These are phyloP conservation scores for Curvularia lunata DNA, from an alignment of 2,329 filamentous ascomycete genomes.

Conservation along the genomic window DNA sequence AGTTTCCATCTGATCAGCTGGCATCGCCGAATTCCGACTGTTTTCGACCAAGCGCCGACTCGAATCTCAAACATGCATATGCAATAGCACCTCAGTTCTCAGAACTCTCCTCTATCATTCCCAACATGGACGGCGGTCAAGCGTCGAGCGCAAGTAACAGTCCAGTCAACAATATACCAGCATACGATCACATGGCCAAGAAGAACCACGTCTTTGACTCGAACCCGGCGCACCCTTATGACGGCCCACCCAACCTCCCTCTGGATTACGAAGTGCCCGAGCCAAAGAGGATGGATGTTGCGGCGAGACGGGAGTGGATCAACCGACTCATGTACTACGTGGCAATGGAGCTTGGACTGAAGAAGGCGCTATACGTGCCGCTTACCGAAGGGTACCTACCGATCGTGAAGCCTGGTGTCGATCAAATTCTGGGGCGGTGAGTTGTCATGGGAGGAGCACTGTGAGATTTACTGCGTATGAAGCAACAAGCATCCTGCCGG, in stretches of 20 bases:
- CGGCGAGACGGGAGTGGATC: slow-evolving; percentile 33
- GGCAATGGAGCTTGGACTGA: slow-evolving; percentile 34
- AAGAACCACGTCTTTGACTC: slow-evolving; percentile 31
- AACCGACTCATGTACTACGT: slow-evolving; percentile 36
- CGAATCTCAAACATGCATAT: slow-evolving; percentile 6
- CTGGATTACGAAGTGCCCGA: slow-evolving; percentile 17
- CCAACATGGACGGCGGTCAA: slow-evolving; percentile 4
- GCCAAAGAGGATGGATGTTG: slow-evolving; percentile 28
- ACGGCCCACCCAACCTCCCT: slow-evolving; percentile 18
- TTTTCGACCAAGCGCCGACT: slow-evolving; percentile 8
- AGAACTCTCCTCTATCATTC: slow-evolving; percentile 1
- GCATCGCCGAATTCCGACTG: slow-evolving; percentile 2
- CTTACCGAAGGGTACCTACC: slow-evolving; percentile 27
- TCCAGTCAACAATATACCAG: slow-evolving; percentile 1
- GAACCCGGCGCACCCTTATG: slow-evolving; percentile 29
- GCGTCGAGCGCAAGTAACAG: neutral
- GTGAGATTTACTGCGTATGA: neutral
- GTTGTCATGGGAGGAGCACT: neutral
- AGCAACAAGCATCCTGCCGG: slow-evolving; percentile 1
- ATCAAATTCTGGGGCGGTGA: slow-evolving; percentile 19
- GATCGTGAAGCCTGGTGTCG: slow-evolving; percentile 24
- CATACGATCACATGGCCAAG: slow-evolving; percentile 4
- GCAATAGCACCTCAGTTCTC: slow-evolving; percentile 10
- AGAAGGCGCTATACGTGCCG: slow-evolving; percentile 37
- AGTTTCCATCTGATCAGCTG: neutral